Evolutionary conservation across 2,329 filamentous ascomycete genomes (phyloP).

Genomic region (Chaetoscypha palmicola): DNA sequence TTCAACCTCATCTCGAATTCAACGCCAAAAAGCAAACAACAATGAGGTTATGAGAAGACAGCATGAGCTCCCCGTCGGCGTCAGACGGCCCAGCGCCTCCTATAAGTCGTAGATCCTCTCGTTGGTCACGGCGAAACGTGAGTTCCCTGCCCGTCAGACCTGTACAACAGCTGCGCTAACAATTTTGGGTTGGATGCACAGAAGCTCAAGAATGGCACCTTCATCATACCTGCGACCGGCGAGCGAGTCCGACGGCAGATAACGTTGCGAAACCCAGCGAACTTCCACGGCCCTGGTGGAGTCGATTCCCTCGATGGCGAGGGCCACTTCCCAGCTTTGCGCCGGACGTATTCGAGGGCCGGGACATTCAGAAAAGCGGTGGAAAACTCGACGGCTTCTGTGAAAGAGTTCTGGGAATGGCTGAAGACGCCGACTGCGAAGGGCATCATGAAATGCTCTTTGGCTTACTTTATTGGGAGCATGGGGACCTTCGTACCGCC

Average conservation of each 20-base stretch:
- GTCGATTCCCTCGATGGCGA: slow-evolving; percentile 9
- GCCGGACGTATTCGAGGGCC: slow-evolving; percentile 19
- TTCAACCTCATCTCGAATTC: background rate
- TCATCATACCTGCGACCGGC: slow-evolving; percentile 79
- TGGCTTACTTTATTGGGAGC: slow-evolving; percentile 82
- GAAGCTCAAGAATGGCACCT: slow-evolving; percentile 78
- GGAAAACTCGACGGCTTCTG: slow-evolving; percentile 31
- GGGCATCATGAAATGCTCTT: slow-evolving; percentile 80
- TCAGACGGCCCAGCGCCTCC: slow-evolving; percentile 23
- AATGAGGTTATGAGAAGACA: background rate
- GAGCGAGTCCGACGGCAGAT: slow-evolving; percentile 76
- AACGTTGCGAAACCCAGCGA: slow-evolving; percentile 56
- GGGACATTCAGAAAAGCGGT: slow-evolving; percentile 31
- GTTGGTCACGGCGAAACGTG: slow-evolving; percentile 24
- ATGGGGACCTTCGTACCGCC: slow-evolving; percentile 75
- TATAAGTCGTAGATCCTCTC: slow-evolving; percentile 16
- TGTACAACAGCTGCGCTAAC: slow-evolving; percentile 5
- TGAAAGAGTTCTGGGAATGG: slow-evolving; percentile 48
- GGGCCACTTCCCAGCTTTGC: slow-evolving; percentile 12
- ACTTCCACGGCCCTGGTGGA: slow-evolving; percentile 18
- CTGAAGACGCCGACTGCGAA: slow-evolving; percentile 65
- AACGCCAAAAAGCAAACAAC: background rate
- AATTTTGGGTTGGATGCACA: slow-evolving; percentile 25
- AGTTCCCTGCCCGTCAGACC: slow-evolving; percentile 7
- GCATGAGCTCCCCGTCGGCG: slow-evolving; percentile 28